Evolutionary conservation across 176 grass and related monocot species (phyloP), one percentile per base, ranked within the genome.

Genomic region (Bolboschoenus planiculmis): DNA sequence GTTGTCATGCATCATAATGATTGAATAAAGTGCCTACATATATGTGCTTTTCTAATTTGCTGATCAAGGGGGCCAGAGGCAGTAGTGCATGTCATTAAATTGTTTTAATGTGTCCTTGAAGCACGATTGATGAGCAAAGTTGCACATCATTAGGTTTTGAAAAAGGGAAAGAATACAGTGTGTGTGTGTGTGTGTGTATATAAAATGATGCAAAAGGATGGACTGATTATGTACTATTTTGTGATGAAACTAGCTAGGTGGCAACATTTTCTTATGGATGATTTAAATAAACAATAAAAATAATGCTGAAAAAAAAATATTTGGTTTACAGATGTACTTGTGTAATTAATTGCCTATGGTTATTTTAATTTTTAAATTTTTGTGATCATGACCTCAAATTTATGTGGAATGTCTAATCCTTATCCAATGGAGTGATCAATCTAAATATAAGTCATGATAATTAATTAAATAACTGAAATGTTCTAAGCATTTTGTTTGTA

Each of bases 1-100:
- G 78, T 81, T 81, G 78, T 81, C 78, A 61, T 61, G 78, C 53
- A 81, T 80, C 14, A 57, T 37, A 18, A 80, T 80, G 54, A 80
- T 80, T 58, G 78, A 60, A 21, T 59, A 80, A 80, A 80, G 78
- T 80, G 30, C 51, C 54, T 42, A 33, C 50, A 39, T 57, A 62
- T 81, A 39, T 57, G 44, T 81, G 16, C 36, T 81, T 72, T 71
- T 24, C 37, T 43, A 71, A 42, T 44, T 43, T 23, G 43, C 37
- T 71, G 37, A 71, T 71, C 20, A 24, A 11, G 37, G 65, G 66
- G 66, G 66, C 37, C 66, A 71, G n/a, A n/a, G 37, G 37, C 7
- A 71, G n/a, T 46, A 72, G 67, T 72, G 40, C 63, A 44, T 72
- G 39, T 72, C 67, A 71, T 13, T 72, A 72, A n/a, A 72, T 72